Evolutionary conservation across 805 yeast genomes (phyloP).

Genomic region (Hanseniaspora clermontiae): DNA sequence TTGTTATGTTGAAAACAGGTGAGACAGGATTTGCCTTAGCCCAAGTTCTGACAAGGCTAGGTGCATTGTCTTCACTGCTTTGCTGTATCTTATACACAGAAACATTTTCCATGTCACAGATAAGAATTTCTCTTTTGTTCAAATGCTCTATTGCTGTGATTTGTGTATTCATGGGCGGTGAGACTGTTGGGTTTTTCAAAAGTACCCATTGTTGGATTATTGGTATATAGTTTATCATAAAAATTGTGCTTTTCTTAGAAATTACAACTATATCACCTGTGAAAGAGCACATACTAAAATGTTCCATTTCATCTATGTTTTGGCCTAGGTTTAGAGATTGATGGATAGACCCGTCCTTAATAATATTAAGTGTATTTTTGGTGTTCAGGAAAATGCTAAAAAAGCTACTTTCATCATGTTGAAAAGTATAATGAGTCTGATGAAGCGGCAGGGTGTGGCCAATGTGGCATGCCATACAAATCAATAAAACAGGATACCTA

Average conservation of each 20-base stretch:
- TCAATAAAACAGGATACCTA: no score
- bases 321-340: not conserved
- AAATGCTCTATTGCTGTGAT: not conserved
- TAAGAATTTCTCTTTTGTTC: not conserved
- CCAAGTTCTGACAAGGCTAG: not conserved
- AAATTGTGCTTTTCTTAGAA: not conserved
- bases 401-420: not conserved
- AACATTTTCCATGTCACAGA: not conserved
- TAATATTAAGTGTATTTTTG: not conserved
- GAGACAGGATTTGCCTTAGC: not conserved
- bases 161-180: not conserved
- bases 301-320: not conserved
- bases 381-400: not conserved
- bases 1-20: not conserved
- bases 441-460: not conserved
- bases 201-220: not conserved
- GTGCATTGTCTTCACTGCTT: not conserved
- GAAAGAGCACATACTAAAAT: not conserved
- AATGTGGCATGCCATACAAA: not conserved
- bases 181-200: not conserved
- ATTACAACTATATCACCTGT: not conserved
- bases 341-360: not conserved
- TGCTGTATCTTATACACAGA: not conserved
- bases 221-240: not conserved
- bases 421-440: not conserved